Conservation (phyloP, 139 green algal species). For the Parachlorella kessleri region DNA sequence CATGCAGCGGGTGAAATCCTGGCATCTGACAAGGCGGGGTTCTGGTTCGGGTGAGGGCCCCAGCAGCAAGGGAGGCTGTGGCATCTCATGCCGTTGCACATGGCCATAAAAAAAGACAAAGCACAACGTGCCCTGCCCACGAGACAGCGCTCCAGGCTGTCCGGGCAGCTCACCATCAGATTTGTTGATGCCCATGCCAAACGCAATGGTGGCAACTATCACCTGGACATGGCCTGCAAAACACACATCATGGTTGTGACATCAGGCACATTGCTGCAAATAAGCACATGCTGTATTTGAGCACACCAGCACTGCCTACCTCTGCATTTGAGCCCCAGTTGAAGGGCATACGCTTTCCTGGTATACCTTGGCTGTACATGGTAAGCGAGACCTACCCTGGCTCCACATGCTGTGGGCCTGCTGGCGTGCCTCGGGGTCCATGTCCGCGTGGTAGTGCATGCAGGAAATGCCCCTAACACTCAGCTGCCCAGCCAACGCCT, state of each 20-base stretch:
- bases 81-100: conserved; percentile 3
- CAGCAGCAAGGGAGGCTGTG: neutral
- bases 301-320: too few species aligned
- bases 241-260: neutral
- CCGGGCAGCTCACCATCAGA: conserved; percentile 65
- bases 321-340: too few species aligned
- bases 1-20: too few species aligned
- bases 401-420: conserved; percentile 70
- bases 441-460: conserved; percentile 86
- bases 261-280: too few species aligned
- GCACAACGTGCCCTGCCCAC: too few species aligned
- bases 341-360: too few species aligned
- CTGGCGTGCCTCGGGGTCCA: conserved; percentile 66
- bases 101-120: neutral
- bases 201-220: conserved; percentile 87
- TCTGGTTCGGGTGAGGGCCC: neutral
- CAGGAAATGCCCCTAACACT: conserved; percentile 48
- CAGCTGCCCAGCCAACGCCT: conserved; percentile 47
- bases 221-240: conserved; percentile 47
- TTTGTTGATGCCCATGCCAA: conserved; percentile 88
- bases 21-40: neutral
- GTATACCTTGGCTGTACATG: too few species aligned
- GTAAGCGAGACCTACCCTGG: conserved; percentile 38
- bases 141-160: too few species aligned
- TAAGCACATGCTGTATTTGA: too few species aligned